phyloP scores from a whole-genome alignment of 495 filamentous ascomycete species.

The Achaetomiella virescens region DNA sequence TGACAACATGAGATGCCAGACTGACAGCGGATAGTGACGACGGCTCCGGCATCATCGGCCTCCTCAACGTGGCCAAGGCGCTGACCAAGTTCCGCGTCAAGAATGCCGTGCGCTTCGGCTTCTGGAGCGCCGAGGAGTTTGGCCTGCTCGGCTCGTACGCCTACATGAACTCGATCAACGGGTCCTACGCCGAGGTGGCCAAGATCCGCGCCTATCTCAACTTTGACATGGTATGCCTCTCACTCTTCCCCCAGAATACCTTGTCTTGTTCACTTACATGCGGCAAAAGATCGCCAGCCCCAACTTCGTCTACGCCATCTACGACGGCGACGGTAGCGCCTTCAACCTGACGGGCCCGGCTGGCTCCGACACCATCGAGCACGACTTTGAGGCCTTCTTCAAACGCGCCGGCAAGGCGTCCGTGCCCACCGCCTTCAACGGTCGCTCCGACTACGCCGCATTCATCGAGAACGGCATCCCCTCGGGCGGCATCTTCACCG shows the following conservation, averaged over 20 bases:
- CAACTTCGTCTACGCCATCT: constrained; percentile 62
- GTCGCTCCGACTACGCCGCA: constrained; percentile 62
- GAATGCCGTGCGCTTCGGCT: constrained; percentile 64
- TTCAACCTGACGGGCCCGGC: constrained; percentile 58
- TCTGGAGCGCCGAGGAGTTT: constrained; percentile 63
- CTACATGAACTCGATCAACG: constrained; percentile 45
- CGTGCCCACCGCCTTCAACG: constrained; percentile 52
- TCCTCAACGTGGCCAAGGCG: constrained; percentile 57
- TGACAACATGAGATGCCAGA: neutral
- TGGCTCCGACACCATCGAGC: constrained; percentile 58
- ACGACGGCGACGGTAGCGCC: constrained; percentile 61
- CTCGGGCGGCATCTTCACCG: constrained; percentile 61
- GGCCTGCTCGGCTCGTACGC: constrained; percentile 58
- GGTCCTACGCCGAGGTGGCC: constrained; percentile 37
- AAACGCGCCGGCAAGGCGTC: constrained; percentile 33
- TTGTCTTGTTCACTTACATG: too few species aligned
- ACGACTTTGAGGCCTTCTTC: constrained; percentile 58
- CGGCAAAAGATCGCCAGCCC: constrained; percentile 63
- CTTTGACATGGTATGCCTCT: constrained; percentile 57
- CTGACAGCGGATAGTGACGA: constrained; percentile 17
- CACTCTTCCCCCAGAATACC: neutral
- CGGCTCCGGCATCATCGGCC: constrained; percentile 59
- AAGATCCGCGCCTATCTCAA: constrained; percentile 66
- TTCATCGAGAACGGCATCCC: constrained; percentile 61
- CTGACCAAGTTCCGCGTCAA: constrained; percentile 53